Percentiles rank a stretch among this genome's conserved stretches.
These are phyloP conservation scores for Orobanche coerulescens DNA, from an alignment of 257 asterid species.

Conservation along the genomic window DNA sequence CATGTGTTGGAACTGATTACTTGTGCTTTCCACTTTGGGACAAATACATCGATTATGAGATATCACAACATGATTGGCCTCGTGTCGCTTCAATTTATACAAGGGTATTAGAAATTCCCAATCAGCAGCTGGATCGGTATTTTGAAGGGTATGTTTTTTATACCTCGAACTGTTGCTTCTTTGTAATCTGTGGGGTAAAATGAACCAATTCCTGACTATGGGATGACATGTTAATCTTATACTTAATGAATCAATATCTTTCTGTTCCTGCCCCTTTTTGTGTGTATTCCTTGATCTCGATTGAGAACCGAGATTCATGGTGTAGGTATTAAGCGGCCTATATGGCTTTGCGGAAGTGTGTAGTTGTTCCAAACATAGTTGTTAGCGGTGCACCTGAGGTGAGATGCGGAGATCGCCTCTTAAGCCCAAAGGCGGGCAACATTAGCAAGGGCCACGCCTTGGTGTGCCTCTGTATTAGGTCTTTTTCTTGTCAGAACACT, in stretches of 20 bases:
- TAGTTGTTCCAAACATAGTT: not conserved
- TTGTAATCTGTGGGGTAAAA: not conserved
- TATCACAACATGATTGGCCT: conserved; percentile 81
- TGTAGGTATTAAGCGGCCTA: not conserved
- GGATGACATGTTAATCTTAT: not conserved
- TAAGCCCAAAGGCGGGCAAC: too few species aligned
- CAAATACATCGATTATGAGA: conserved; percentile 85
- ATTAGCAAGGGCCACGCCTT: too few species aligned
- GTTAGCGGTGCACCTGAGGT: too few species aligned
- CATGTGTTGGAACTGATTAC: conserved; percentile 92
- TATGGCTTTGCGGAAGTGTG: not conserved
- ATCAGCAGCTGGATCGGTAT: conserved; percentile 92
- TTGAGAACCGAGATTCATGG: not conserved
- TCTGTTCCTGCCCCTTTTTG: not conserved
- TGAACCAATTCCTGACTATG: not conserved
- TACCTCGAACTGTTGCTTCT: not conserved
- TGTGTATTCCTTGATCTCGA: not conserved
- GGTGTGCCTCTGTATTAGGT: too few species aligned
- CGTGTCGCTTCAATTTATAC: conserved; percentile 75
- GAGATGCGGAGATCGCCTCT: too few species aligned
- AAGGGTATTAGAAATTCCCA: conserved; percentile 78
- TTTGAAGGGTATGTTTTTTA: conserved; percentile 75
- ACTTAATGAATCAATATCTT: not conserved
- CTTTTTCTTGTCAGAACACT: too few species aligned
- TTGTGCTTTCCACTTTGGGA: conserved; percentile 96